Evolutionary conservation across 257 asterid species (phyloP).

Genomic region (Jaltomata sinuosa): DNA sequence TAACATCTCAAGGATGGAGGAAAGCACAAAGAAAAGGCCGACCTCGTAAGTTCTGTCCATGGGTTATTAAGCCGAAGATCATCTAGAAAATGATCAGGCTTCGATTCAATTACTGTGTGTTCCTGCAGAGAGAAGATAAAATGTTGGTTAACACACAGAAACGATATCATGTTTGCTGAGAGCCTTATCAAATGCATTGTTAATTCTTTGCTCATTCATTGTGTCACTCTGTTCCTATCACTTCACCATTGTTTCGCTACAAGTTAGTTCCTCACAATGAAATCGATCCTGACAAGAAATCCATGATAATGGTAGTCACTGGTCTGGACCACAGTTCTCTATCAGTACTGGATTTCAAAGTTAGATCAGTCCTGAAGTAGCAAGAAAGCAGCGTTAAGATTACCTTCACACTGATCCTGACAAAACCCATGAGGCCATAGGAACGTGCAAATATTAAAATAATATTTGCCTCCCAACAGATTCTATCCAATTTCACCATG

Average conservation of each 20-base stretch:
- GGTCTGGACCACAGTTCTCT: background rate
- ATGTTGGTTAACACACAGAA: background rate
- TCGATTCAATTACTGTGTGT: constrained; percentile 88
- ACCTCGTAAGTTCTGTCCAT: constrained; percentile 94
- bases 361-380: background rate
- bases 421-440: constrained; percentile 89
- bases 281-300: background rate
- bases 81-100: constrained; percentile 95
- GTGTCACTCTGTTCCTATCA: background rate
- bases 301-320: background rate
- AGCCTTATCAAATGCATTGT: background rate
- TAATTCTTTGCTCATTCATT: background rate
- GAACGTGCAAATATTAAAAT: constrained; percentile 85
- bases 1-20: background rate
- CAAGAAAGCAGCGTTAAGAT: background rate
- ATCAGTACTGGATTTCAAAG: background rate
- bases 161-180: background rate
- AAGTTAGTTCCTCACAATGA: background rate
- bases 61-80: constrained; percentile 91
- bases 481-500: constrained; percentile 85
- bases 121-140: constrained; percentile 46
- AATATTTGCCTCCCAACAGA: constrained; percentile 80
- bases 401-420: constrained; percentile 92
- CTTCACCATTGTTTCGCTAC: background rate
- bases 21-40: constrained; percentile 8